Conservation (phyloP, 106 monocot genomes). For the Dactylorhiza incarnata region DNA sequence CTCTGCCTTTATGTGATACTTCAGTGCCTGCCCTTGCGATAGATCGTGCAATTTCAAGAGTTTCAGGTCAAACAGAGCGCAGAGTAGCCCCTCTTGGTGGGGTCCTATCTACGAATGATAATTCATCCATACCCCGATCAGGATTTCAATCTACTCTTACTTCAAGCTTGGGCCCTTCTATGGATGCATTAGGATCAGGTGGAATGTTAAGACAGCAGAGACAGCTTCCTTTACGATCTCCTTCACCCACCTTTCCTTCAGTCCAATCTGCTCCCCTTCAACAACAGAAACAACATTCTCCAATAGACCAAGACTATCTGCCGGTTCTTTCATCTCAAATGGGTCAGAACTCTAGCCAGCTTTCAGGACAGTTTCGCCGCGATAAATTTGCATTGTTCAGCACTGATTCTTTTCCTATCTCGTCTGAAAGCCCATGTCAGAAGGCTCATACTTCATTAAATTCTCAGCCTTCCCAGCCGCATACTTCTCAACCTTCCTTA, state of each 20-base stretch:
- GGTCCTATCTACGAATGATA: constrained; percentile 19
- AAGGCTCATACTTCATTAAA: constrained; percentile 7
- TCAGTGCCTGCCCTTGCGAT: constrained; percentile 10
- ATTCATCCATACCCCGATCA: constrained; percentile 24
- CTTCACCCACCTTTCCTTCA: constrained; percentile 13
- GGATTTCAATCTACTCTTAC: constrained; percentile 20
- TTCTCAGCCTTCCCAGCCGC: constrained; percentile 19
- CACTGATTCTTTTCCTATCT: constrained; percentile 17
- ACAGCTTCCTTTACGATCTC: constrained; percentile 25
- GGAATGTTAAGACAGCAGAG: constrained; percentile 27
- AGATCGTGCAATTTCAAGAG: constrained; percentile 25
- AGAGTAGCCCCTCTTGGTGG: constrained; percentile 17
- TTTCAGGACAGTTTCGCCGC: constrained; percentile 15
- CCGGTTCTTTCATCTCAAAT: constrained; percentile 18
- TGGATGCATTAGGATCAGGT: constrained; percentile 8
- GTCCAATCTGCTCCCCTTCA: constrained; percentile 18
- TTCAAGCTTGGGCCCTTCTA: constrained; percentile 23
- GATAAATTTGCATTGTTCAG: neutral
- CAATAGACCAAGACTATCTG: constrained; percentile 15
- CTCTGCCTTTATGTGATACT: constrained; percentile 27
- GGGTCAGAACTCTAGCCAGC: constrained; percentile 21
- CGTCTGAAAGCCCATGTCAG: constrained; percentile 15
- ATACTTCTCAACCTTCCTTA: constrained; percentile 16
- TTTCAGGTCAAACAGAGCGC: constrained; percentile 27
- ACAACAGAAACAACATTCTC: constrained; percentile 18